A percentile compares a stretch with the other conserved stretches of the same genome.
phyloP scores from a whole-genome alignment of 2,329 filamentous ascomycete species.

The Camillea tinctor region DNA sequence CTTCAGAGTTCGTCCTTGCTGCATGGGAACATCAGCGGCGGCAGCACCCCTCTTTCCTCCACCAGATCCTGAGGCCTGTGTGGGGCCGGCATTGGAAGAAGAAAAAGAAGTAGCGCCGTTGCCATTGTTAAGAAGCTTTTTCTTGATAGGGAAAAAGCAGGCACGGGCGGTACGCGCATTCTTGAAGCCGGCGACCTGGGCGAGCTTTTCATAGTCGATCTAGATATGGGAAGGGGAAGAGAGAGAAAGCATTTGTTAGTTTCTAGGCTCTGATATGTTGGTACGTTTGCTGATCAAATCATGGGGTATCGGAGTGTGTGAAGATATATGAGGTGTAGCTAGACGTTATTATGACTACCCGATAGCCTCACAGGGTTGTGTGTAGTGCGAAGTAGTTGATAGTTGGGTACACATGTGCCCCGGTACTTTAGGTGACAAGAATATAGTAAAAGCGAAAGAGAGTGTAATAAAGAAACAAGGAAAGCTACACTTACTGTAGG shows the following conservation, averaged over 20 bases:
- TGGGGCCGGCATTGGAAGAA: background rate
- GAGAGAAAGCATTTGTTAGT: background rate
- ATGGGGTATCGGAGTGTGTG: too few relatives aligned
- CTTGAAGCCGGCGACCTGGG: slow-evolving; percentile 15
- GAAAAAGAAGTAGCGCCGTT: background rate
- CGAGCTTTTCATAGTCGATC: slow-evolving; percentile 19
- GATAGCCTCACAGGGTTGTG: too few relatives aligned
- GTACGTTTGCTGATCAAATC: too few relatives aligned
- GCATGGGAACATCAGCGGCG: slow-evolving; percentile 4
- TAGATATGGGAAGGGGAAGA: background rate
- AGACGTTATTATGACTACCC: too few relatives aligned
- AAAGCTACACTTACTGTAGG: slow-evolving; percentile 13
- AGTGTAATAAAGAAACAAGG: background rate
- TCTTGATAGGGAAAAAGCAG: slow-evolving; percentile 15
- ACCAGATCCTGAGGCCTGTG: background rate
- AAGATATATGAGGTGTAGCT: too few relatives aligned
- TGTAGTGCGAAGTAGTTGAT: too few relatives aligned
- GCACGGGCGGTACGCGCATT: slow-evolving; percentile 9
- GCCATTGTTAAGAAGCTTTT: slow-evolving; percentile 13
- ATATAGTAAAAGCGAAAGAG: background rate
- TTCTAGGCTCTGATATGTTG: background rate
- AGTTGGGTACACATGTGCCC: background rate
- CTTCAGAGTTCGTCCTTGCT: slow-evolving; percentile 6
- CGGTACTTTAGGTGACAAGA: background rate
- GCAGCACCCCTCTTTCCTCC: slow-evolving; percentile 7